Base-by-base conservation (phyloP, 164 flowering plant genomes). In the Aristolochia fimbriata region DNA sequence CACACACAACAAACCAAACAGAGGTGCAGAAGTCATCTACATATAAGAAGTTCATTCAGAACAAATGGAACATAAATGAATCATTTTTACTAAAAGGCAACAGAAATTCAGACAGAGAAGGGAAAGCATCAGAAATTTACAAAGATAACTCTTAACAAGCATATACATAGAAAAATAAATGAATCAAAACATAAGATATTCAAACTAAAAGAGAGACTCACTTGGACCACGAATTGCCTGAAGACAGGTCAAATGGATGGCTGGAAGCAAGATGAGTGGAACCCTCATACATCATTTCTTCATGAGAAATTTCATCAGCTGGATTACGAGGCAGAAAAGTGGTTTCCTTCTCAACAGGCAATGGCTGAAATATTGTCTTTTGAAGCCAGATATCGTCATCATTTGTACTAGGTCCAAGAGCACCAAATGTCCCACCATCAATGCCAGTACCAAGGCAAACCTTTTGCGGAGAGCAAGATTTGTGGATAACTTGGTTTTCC, bases 151-250 rank as follows among this genome's bases (percentile, higher is more conserved):
- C 2, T 22, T 22, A 52, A 22, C 30, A 22, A 1, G 2, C 3
- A 31, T 27, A 10, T 7, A 37, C 7, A 37, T 37, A 27, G 23
- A 52, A 52, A 22, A 22, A 9, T 1, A 52, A 21, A 37, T 37
- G 14, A 21, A 52, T 22, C 14, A 20, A 11, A 52, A 23, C 23
- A 0, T 22, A 23, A 20, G 15, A 23, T 9, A 23, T 15, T 23
- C 1, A 20, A 27, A 10, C 12, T 11, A 31, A 14, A 19, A 2
- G 48, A 24, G 46, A 58, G 8, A 72, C 95, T 85, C 73, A 91
- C 96, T 81, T 83, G 80, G 87, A 64, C 88, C 86, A 85, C 71
- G 67, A 50, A 78, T 68, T 75, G 31, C 79, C 76, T 21, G 83
- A 68, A 72, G 90, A 74, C 30, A 22, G 62, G 61, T 78, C 81